A percentile compares a stretch with the other conserved stretches of the same genome.
Evolutionary conservation across 2,329 filamentous ascomycete genomes (phyloP).

Genomic region (Cytospora piceicola): DNA sequence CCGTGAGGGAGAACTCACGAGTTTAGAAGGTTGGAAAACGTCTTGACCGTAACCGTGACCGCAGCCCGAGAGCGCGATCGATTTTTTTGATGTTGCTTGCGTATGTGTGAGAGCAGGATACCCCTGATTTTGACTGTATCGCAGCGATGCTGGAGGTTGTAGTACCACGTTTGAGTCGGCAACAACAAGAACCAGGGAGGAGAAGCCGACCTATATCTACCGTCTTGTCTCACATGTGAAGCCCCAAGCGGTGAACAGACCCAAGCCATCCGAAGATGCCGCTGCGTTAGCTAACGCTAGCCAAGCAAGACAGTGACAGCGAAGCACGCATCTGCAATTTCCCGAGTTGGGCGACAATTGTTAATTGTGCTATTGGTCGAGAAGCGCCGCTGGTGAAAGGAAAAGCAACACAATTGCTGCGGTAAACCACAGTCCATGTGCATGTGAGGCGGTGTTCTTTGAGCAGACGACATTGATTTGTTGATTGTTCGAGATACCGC

Average conservation of each 20-base stretch:
- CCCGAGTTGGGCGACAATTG: conserved; percentile 9
- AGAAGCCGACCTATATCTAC: conserved; percentile 4
- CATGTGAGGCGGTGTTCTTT: neutral
- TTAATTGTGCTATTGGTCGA: conserved; percentile 1
- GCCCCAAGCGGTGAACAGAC: conserved; percentile 17
- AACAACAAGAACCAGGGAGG: neutral
- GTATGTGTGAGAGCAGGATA: neutral
- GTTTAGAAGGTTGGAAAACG: conserved; percentile 98
- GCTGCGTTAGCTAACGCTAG: conserved; percentile 25
- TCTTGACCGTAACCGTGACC: conserved; percentile 83
- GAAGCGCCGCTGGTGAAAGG: conserved; percentile 4
- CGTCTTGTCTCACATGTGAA: conserved; percentile 8
- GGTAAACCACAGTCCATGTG: neutral
- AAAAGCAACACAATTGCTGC: conserved; percentile 8
- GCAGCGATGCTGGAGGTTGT: neutral
- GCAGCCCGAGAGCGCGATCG: conserved; percentile 62
- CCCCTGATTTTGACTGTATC: neutral
- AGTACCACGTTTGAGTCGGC: neutral
- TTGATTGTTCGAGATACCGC: neutral
- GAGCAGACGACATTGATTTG: neutral
- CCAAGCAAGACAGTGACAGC: conserved; percentile 15
- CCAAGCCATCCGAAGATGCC: conserved; percentile 21
- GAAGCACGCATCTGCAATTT: conserved; percentile 12
- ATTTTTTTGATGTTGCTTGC: conserved; percentile 31
- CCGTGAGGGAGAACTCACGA: conserved; percentile 65